These are phyloP conservation scores for Rehmannia glutinosa DNA, from an alignment of 257 asterid species.

Conservation along the genomic window DNA sequence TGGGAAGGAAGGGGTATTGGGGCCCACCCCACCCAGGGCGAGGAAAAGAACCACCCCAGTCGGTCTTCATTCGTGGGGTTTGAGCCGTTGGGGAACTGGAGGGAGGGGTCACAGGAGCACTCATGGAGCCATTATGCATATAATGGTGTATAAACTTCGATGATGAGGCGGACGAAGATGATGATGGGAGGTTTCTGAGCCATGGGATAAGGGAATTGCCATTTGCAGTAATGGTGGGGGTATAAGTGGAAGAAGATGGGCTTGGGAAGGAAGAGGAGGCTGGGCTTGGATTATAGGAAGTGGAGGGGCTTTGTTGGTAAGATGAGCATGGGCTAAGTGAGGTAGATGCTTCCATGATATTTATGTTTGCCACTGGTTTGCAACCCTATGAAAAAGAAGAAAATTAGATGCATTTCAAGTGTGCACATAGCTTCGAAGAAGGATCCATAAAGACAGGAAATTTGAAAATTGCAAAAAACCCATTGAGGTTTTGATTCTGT, in stretches of 20 bases:
- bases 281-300: conserved; percentile 51
- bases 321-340: too few species aligned
- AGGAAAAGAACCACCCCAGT: conserved; percentile 31
- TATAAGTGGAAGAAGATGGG: conserved; percentile 39
- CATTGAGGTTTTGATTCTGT: too few species aligned
- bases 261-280: conserved; percentile 46
- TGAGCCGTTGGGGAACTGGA: conserved; percentile 57
- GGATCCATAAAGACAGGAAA: too few species aligned
- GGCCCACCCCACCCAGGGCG: too few species aligned
- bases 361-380: too few species aligned
- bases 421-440: too few species aligned
- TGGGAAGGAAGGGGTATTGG: too few species aligned
- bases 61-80: conserved; percentile 39
- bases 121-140: conserved; percentile 52
- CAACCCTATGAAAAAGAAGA: too few species aligned
- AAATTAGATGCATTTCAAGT: too few species aligned
- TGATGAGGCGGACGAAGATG: conserved; percentile 37
- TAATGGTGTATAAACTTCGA: conserved; percentile 39
- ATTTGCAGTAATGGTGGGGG: conserved; percentile 30
- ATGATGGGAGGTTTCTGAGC: conserved; percentile 63
- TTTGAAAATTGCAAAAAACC: too few species aligned
- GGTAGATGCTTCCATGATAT: too few species aligned
- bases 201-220: conserved; percentile 71
- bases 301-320: conserved; percentile 31
- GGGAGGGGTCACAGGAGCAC: conserved; percentile 84